A percentile compares a stretch with the other conserved stretches of the same genome.
phyloP scores from a whole-genome alignment of 805 yeast genomes.

The Cyberlindnera misumaiensis region DNA sequence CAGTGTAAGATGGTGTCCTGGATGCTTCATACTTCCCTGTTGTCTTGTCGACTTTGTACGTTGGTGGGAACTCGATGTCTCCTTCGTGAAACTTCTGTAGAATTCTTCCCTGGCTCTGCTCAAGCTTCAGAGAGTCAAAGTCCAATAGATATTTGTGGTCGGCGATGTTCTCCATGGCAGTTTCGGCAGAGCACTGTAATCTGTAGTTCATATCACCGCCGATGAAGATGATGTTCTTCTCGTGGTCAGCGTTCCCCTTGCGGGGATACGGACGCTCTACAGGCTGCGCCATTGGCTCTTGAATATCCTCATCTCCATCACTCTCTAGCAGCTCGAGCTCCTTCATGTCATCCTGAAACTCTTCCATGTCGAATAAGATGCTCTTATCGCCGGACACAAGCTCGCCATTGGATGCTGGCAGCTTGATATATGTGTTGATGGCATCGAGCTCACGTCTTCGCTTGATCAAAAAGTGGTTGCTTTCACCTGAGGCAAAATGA shows the following conservation, averaged over 20 bases:
- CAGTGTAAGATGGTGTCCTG: constrained; percentile 55
- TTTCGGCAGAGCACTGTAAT: constrained; percentile 25
- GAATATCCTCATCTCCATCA: constrained; percentile 5
- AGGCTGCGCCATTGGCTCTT: background rate
- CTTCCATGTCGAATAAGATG: constrained; percentile 23
- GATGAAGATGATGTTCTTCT: constrained; percentile 27
- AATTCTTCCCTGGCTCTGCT: constrained; percentile 28
- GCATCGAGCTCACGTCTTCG: constrained; percentile 40
- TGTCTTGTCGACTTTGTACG: constrained; percentile 36
- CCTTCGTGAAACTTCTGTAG: constrained; percentile 43
- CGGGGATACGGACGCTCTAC: constrained; percentile 2
- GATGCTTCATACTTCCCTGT: constrained; percentile 22
- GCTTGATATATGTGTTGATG: constrained; percentile 25
- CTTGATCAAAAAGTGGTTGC: constrained; percentile 28
- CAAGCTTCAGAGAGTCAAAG: constrained; percentile 37
- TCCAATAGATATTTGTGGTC: constrained; percentile 29
- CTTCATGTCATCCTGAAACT: constrained; percentile 6
- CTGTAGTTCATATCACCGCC: constrained; percentile 55
- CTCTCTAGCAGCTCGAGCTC: constrained; percentile 1
- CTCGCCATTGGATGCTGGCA: constrained; percentile 21
- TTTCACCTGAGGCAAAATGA: constrained; percentile 49
- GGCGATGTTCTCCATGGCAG: constrained; percentile 24
- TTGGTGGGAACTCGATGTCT: constrained; percentile 42
- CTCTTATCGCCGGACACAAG: constrained; percentile 20
- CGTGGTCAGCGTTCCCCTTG: constrained; percentile 2